Base-by-base conservation (phyloP, 1,139 yeast genomes). In the Suzukiozyma palmioleophila region DNA sequence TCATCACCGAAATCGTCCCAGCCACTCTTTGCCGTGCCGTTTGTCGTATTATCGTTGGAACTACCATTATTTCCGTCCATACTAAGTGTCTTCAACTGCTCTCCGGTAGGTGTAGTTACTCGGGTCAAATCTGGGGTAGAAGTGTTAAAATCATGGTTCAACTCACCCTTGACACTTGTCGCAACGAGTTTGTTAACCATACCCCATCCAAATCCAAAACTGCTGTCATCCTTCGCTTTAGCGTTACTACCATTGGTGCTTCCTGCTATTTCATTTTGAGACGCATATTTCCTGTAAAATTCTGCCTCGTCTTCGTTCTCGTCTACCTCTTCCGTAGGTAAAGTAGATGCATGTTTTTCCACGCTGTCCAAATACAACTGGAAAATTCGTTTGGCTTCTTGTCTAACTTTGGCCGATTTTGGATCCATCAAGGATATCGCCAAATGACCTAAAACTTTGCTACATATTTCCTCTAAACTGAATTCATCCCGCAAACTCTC, bases 381-480 rank as follows among this genome's bases (percentile, higher is more conserved):
- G 53, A 89, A 81, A 0, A 88, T 72, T 37, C 70, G 62, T 47
- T 77, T 78, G 0, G 97, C 95, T 52, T 84, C 87, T 1, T 60
- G 59, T 41, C 97, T 69, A 1, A 90, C 92, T 40, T 77, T 73
- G n/a, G 47, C 46, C 1, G 78, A 71, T 41, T 83, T 82, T 41
- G 69, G 74, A 56, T 92, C 98, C 60, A 92, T 73, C 43, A 92
- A 66, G 0, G 92, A 79, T 1, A 94, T 87, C 0, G 96, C 90
- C 43, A 92, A 74, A 6, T 89, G 88, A 0, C 96, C 94, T 44
- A 92, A 62, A n/a, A 90, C 76, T 54, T 84, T 86, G 27, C 81
- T 78, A 45, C 96, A 86, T 41, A 89, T 82, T 39, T 89, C 85
- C 22, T 79, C 85, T 3, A 89, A 80, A 0, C 84, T 66, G 52